These are phyloP conservation scores for Paramecium biaurelia DNA, from an alignment of 73 alveolate species.

Conservation along the genomic window DNA sequence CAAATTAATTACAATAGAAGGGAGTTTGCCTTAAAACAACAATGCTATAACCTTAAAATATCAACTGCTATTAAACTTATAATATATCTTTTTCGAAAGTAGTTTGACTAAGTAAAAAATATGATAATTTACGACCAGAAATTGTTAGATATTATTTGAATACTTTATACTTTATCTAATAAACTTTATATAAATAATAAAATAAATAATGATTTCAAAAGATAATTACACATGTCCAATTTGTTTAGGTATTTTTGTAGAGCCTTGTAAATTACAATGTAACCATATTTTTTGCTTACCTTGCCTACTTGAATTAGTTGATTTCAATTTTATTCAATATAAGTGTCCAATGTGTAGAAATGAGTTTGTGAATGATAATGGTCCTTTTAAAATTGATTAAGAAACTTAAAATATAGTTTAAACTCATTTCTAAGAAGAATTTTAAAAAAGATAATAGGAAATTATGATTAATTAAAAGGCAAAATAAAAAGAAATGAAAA, in stretches of 20 bases:
- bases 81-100: no score
- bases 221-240: not conserved
- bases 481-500: not conserved
- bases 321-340: not conserved
- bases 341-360: not conserved
- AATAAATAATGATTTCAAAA: not conserved
- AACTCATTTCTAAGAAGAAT: not conserved
- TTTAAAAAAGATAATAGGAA: not conserved
- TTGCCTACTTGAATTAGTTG: not conserved
- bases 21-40: no score
- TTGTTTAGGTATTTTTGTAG: not conserved
- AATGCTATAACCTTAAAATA: no score
- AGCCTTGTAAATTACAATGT: not conserved
- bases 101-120: no score
- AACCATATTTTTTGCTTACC: not conserved
- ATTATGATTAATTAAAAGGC: not conserved
- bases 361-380: not conserved
- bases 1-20: no score
- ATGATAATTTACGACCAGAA: not conserved
- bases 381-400: not conserved
- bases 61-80: no score
- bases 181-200: no score
- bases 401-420: not conserved
- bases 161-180: no score
- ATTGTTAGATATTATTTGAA: not conserved